Conservation (phyloP, 2,329 filamentous ascomycete species). For the Magnaporthiopsis incrustans region DNA sequence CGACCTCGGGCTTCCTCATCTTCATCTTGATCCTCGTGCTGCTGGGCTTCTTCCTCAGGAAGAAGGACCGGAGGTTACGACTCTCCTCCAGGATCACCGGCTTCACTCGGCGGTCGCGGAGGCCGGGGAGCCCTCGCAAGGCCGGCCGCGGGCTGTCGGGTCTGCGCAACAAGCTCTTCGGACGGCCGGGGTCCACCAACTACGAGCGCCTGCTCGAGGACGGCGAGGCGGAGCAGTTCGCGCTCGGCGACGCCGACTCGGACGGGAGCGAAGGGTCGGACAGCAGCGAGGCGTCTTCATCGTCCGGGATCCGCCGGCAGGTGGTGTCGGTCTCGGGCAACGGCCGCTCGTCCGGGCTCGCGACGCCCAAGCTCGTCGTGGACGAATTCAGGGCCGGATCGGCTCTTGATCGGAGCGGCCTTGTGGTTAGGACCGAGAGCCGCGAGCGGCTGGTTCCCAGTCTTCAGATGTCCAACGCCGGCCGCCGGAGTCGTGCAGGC, state of each 20-base stretch:
- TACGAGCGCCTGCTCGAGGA: constrained; percentile 87
- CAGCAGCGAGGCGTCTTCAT: constrained; percentile 35
- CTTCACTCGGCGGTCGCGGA: constrained; percentile 31
- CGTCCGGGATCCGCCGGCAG: constrained; percentile 9
- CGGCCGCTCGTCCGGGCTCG: constrained; percentile 57
- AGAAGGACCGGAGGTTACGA: constrained; percentile 63
- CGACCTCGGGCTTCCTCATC: constrained; percentile 67
- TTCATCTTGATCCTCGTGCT: constrained; percentile 66
- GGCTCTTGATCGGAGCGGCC: constrained; percentile 57
- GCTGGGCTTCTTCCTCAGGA: constrained; percentile 66
- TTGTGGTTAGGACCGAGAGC: constrained; percentile 79
- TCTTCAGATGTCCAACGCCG: constrained; percentile 45
- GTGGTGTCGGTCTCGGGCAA: constrained; percentile 16
- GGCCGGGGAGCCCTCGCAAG: constrained; percentile 39
- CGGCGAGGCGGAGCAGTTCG: constrained; percentile 66
- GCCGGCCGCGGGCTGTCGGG: constrained; percentile 29
- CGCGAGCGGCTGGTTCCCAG: constrained; percentile 63
- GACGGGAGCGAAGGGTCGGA: constrained; percentile 55
- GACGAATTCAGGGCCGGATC: constrained; percentile 32
- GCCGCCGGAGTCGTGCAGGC: constrained; percentile 46
- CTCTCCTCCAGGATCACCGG: constrained; percentile 45
- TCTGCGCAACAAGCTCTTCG: constrained; percentile 58
- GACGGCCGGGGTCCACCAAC: constrained; percentile 35
- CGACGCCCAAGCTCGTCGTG: constrained; percentile 54
- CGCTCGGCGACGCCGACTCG: constrained; percentile 61